Evolutionary conservation across 1,139 yeast species (phyloP).

Genomic region (Arxiozyma heterogenica): DNA sequence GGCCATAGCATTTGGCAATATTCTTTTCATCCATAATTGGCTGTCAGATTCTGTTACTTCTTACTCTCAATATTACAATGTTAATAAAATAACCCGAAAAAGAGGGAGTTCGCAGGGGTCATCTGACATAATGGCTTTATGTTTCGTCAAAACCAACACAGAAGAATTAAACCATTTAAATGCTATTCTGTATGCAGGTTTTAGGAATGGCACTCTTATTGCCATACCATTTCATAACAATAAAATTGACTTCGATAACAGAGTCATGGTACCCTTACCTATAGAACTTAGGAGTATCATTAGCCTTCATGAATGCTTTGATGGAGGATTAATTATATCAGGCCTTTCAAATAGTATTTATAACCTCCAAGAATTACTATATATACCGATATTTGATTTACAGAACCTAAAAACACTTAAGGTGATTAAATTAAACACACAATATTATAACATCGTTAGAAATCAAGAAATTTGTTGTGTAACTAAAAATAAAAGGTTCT

Average conservation of each 20-base stretch:
- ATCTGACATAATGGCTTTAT: neutral
- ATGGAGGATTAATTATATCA: slow-evolving; percentile 1
- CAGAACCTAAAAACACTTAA: neutral
- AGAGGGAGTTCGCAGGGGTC: neutral
- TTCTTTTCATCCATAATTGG: neutral
- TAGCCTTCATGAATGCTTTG: neutral
- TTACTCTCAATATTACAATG: neutral
- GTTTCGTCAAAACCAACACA: neutral
- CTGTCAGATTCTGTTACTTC: neutral
- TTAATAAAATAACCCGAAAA: neutral
- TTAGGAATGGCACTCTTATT: neutral
- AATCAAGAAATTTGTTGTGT: slow-evolving; percentile 16
- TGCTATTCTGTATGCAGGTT: neutral
- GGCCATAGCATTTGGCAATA: neutral
- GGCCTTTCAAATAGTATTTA: neutral
- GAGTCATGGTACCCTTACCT: neutral
- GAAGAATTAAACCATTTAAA: neutral
- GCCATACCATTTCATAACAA: neutral
- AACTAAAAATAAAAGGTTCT: slow-evolving; percentile 13
- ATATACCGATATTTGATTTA: neutral
- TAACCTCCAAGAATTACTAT: neutral
- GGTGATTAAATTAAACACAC: slow-evolving; percentile 6
- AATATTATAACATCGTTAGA: slow-evolving; percentile 15
- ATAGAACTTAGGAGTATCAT: neutral
- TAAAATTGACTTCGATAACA: neutral